phyloP scores from a whole-genome alignment of 106 monocot species.

The Dioscorea zingiberensis region DNA sequence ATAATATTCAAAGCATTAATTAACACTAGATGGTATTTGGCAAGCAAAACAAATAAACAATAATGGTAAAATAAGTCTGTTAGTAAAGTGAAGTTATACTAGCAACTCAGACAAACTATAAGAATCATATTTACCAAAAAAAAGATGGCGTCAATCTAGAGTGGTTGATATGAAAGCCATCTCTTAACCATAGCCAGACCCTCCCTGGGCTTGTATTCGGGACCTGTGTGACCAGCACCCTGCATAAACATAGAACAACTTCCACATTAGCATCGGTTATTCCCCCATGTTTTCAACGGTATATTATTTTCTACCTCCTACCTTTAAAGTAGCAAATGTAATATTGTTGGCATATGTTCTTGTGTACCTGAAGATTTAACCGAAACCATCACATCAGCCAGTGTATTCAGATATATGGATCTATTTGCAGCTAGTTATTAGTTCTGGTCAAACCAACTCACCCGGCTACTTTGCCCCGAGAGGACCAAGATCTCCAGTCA shows the following conservation, averaged over 20 bases:
- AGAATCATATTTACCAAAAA: too few relatives aligned
- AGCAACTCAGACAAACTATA: too few relatives aligned
- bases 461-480: conserved; percentile 36
- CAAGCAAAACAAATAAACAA: too few relatives aligned
- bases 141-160: conserved; percentile 7
- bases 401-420: background rate
- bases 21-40: too few relatives aligned
- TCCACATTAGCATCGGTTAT: too few relatives aligned
- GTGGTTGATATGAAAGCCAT: conserved; percentile 40
- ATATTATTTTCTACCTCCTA: background rate
- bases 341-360: conserved; percentile 45
- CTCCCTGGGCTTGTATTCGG: conserved; percentile 36
- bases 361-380: conserved; percentile 30
- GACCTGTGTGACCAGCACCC: conserved; percentile 62
- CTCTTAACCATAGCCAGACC: conserved; percentile 40
- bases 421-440: too few relatives aligned
- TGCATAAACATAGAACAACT: conserved; percentile 3
- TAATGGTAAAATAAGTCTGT: too few relatives aligned
- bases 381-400: background rate
- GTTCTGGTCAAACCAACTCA: conserved; percentile 5
- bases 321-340: conserved; percentile 69
- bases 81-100: too few relatives aligned
- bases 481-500: conserved; percentile 50
- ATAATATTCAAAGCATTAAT: too few relatives aligned
- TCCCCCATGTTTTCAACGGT: too few relatives aligned